Evolutionary conservation across 352 stramenopile species (phyloP).

Genomic region (Hyaloperonospora arabidopsidis): DNA sequence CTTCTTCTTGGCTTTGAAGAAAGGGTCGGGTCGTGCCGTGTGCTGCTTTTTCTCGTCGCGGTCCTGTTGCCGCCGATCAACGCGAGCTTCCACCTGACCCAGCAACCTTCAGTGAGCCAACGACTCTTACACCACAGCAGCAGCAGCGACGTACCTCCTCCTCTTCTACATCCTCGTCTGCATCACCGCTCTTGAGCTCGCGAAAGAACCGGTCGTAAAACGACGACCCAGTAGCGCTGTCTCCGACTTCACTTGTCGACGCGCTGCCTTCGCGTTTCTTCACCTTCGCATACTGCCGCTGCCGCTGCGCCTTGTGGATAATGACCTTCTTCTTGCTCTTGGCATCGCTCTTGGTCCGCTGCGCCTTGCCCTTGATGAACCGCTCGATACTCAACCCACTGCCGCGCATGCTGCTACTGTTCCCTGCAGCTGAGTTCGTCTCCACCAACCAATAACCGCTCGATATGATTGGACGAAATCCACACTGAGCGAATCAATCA

Average conservation of each 20-base stretch:
- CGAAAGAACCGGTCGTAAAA: slow-evolving; percentile 82
- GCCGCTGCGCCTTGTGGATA: slow-evolving; percentile 71
- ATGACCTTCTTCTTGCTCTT: slow-evolving; percentile 82
- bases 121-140: not conserved
- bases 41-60: slow-evolving; percentile 17
- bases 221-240: slow-evolving; percentile 27
- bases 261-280: slow-evolving; percentile 49
- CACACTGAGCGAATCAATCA: not conserved
- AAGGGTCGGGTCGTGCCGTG: slow-evolving; percentile 56
- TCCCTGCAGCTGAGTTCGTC: not conserved
- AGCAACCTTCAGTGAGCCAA: slow-evolving; percentile 1
- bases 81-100: slow-evolving; percentile 18
- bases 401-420: slow-evolving; percentile 38
- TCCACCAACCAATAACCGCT: too few relatives aligned
- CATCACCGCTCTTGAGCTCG: slow-evolving; percentile 39
- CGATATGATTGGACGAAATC: not conserved
- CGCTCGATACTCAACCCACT: slow-evolving; percentile 80
- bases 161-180: slow-evolving; percentile 23
- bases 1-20: slow-evolving; percentile 82
- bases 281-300: slow-evolving; percentile 75
- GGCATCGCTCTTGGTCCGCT: slow-evolving; percentile 65
- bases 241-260: slow-evolving; percentile 9
- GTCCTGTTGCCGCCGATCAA: slow-evolving; percentile 16
- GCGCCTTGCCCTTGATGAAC: slow-evolving; percentile 81
- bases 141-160: slow-evolving; percentile 12